Evolutionary conservation across 345 rosid genomes (phyloP), one percentile per base, ranked within the genome.

Genomic region (Eucalyptus sideroxylon): DNA sequence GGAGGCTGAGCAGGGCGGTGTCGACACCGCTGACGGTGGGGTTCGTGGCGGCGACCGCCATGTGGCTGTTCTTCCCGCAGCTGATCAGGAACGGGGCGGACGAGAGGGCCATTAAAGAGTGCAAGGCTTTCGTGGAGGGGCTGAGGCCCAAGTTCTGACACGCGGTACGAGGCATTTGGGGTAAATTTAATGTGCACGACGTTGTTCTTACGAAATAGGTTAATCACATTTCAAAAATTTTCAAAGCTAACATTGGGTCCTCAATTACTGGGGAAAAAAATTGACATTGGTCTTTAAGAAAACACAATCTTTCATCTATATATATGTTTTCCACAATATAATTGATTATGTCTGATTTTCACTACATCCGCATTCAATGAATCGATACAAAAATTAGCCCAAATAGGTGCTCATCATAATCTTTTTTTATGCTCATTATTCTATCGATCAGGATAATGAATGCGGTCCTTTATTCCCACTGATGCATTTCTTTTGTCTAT

Each of bases 21-120:
- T 90, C 95, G 23, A 88, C 88, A 44, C 90, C 90, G 4, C 80
- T 92, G 88, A 89, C 93, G n/a, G 49, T 93, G 45, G 85, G 13
- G 81, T 92, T 94, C 65, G 83, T 92, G 88, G 89, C 34, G 27
- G 91, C 81, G 27, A 91, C 93, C 7, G 90, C 56, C 11, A 37
- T 26, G 65, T 89, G 93, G 93, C 45, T 92, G 72, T 92, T 91
- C 86, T 92, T 88, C 26, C 93, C 93, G 31, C 91, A 69, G 42
- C 37, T 93, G 17, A 14, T 88, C 15, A 89, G 92, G 72, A 89
- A 42, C 24, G 88, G 87, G 16, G 88, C 50, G 19, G 88, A 87
- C 77, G 89, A 15, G 3, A 90, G 86, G 55, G 65, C 42, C 12
- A n/a, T 90, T 1, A 86, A 31, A 2, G 95, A 92, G 85, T 83